These are phyloP conservation scores for Fusarium illudens DNA, from an alignment of 2,329 filamentous ascomycete species.

Conservation along the genomic window DNA sequence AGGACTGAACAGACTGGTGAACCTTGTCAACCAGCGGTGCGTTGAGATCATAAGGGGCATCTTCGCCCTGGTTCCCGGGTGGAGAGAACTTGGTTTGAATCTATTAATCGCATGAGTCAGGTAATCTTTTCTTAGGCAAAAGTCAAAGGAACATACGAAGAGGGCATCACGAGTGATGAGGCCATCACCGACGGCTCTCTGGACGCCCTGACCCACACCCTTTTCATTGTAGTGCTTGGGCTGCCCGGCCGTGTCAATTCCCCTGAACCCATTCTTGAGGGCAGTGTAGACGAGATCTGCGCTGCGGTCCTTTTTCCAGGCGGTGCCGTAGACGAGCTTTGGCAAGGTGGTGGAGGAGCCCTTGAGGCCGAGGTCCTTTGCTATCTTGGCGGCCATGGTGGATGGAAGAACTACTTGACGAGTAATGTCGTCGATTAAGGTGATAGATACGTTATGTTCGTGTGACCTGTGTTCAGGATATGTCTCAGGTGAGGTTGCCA, in stretches of 20 bases:
- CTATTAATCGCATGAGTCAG: slow-evolving; percentile 46
- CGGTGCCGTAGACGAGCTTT: slow-evolving; percentile 77
- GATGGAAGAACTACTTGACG: not conserved
- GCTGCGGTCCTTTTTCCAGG: slow-evolving; percentile 82
- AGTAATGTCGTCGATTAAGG: not conserved
- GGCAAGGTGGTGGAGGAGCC: slow-evolving; percentile 53
- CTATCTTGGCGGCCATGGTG: slow-evolving; percentile 36
- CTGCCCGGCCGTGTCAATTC: slow-evolving; percentile 80
- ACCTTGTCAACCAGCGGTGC: slow-evolving; percentile 71
- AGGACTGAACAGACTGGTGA: slow-evolving; percentile 71
- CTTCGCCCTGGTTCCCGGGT: slow-evolving; percentile 66
- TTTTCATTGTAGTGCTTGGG: slow-evolving; percentile 80
- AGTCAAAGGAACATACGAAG: slow-evolving; percentile 65
- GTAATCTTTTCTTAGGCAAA: not conserved
- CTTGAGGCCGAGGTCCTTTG: slow-evolving; percentile 47
- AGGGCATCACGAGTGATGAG: slow-evolving; percentile 65
- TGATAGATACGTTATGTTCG: not conserved
- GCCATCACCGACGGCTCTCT: slow-evolving; percentile 66
- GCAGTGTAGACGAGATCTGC: slow-evolving; percentile 74
- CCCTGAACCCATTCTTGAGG: slow-evolving; percentile 73
- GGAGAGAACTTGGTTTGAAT: slow-evolving; percentile 88
- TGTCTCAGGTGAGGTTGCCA: not conserved
- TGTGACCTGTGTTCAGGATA: not conserved
- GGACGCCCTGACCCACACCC: slow-evolving; percentile 73
- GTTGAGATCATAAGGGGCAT: slow-evolving; percentile 68